Conservation (phyloP, 306 rosid genomes). For the Spatholobus suberectus region DNA sequence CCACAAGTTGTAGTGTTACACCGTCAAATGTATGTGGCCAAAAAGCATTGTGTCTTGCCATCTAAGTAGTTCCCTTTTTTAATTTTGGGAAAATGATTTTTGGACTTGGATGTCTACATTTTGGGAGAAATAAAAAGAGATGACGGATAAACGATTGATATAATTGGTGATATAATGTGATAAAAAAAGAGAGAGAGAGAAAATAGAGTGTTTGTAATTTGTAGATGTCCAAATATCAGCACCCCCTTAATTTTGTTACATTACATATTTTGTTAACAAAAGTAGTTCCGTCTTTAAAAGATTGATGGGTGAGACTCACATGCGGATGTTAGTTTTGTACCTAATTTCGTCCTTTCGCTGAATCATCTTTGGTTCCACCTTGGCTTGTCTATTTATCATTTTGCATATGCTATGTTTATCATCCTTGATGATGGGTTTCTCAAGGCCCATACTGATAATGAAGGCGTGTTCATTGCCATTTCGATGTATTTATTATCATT, state of each 20-base stretch:
- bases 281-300: not conserved
- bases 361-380: not conserved
- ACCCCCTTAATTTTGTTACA: no score
- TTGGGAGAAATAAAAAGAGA: no score
- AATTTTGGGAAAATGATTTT: no score
- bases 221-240: no score
- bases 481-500: not conserved
- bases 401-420: constrained; percentile 1
- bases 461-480: not conserved
- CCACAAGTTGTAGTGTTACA: not conserved
- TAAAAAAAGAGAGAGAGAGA: no score
- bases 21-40: not conserved
- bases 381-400: not conserved
- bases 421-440: not conserved
- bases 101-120: no score
- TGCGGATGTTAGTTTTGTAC: not conserved
- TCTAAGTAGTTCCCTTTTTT: not conserved
- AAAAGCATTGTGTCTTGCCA: not conserved
- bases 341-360: not conserved
- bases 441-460: not conserved
- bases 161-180: no score
- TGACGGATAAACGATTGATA: no score
- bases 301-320: not conserved
- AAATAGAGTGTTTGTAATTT: no score
- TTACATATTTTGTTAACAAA: not conserved